Conservation (phyloP, 2,329 filamentous ascomycete genomes). For the Colletotrichum spinosum region DNA sequence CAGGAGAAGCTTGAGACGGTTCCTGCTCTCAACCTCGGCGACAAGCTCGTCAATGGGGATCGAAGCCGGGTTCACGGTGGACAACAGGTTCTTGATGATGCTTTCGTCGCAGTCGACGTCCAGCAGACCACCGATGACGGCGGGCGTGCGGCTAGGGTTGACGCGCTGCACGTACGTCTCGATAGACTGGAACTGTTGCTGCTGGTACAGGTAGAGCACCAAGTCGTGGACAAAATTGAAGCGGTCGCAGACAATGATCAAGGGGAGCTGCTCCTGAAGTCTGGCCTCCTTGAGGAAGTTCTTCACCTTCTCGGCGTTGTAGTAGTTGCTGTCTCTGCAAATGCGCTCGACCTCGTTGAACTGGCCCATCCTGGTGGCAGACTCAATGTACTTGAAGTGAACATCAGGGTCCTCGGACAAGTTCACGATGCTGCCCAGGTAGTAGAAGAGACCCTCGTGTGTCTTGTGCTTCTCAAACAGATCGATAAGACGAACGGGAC, state of each 20-base stretch:
- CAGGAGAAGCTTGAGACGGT: conserved; percentile 92
- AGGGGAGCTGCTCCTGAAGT: conserved; percentile 89
- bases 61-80: conserved; percentile 83
- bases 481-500: conserved; percentile 87
- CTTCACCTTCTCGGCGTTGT: conserved; percentile 96
- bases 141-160: conserved; percentile 90
- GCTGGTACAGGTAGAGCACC: conserved; percentile 97
- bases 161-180: conserved; percentile 98
- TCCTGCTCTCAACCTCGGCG: conserved; percentile 92
- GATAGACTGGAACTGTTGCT: conserved; percentile 98
- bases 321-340: conserved; percentile 90
- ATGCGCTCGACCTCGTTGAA: conserved; percentile 97
- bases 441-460: conserved; percentile 96
- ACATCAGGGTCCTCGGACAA: conserved; percentile 95
- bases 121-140: conserved; percentile 91
- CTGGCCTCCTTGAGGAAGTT: conserved; percentile 99
- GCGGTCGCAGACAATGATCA: conserved; percentile 99
- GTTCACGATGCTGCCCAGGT: conserved; percentile 97
- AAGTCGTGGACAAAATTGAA: conserved; percentile 99
- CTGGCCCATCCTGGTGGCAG: conserved; percentile 92
- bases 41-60: conserved; percentile 97
- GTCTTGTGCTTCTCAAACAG: conserved; percentile 98
- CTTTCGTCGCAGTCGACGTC: conserved; percentile 97
- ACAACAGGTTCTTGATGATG: conserved; percentile 92
- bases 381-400: conserved; percentile 99